phyloP scores from a whole-genome alignment of 257 asterid species.

The Ballota nigra region DNA sequence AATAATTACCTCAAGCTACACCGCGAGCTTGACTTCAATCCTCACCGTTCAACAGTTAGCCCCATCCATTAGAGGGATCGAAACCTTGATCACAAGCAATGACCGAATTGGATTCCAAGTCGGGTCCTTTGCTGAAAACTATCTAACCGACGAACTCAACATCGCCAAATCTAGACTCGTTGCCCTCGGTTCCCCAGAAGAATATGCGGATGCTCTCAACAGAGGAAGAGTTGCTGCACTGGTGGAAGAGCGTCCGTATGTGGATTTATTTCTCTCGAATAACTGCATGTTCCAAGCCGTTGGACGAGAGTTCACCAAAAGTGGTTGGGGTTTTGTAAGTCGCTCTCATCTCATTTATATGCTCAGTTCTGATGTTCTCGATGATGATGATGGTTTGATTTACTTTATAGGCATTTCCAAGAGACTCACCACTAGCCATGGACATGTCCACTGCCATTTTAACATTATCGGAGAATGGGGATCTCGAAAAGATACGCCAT shows the following conservation, averaged over 20 bases:
- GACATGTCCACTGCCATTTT: slow-evolving; percentile 79
- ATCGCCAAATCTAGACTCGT: slow-evolving; percentile 69
- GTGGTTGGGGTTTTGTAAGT: slow-evolving; percentile 89
- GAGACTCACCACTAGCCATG: slow-evolving; percentile 70
- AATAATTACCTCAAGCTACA: slow-evolving; percentile 70
- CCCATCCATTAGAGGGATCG: slow-evolving; percentile 70
- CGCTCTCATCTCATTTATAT: slow-evolving; percentile 11
- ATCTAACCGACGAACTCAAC: slow-evolving; percentile 58
- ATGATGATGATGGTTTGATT: not conserved
- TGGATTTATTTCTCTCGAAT: slow-evolving; percentile 59
- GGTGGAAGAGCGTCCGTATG: slow-evolving; percentile 74
- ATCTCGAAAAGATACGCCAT: slow-evolving; percentile 57
- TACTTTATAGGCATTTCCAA: slow-evolving; percentile 59
- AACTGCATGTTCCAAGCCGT: slow-evolving; percentile 61
- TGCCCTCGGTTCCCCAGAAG: slow-evolving; percentile 71
- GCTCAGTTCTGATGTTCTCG: too few relatives aligned
- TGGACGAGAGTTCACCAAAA: slow-evolving; percentile 68
- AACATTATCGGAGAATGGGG: slow-evolving; percentile 60
- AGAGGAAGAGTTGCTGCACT: slow-evolving; percentile 57
- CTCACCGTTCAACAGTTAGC: slow-evolving; percentile 72
- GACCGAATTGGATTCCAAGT: slow-evolving; percentile 66
- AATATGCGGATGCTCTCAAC: slow-evolving; percentile 58
- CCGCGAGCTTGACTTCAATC: slow-evolving; percentile 79
- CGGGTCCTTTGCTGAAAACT: slow-evolving; percentile 73
- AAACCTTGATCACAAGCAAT: slow-evolving; percentile 58